Base-by-base conservation (phyloP, 2,329 filamentous ascomycete species). In the Orbilia brochopaga region DNA sequence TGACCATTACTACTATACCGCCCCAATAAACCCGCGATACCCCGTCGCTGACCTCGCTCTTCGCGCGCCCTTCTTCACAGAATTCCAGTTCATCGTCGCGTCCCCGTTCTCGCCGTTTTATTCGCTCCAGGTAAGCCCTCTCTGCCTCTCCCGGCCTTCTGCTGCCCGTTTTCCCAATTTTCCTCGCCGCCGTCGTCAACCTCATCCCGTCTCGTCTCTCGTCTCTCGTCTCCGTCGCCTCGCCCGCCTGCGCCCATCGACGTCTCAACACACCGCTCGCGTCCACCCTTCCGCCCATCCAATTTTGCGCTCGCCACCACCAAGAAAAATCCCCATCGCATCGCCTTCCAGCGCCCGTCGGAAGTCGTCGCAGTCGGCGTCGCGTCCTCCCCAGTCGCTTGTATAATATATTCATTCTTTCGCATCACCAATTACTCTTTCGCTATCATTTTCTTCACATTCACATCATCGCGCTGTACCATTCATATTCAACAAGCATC, bases 61-160 rank as follows among this genome's bases (percentile, higher is more conserved):
- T n/a, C n/a, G n/a, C n/a, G n/a, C 37, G 19, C 24, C 17, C 23
- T 50, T 19, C 35, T 17, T 56, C 48, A 11, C 37, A 60, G 46
- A 66, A 51, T 21, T 35, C 27, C 23, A 23, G 35, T 37, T 37
- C 37, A 59, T 44, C 55, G 17, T 51, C 57, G 54, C 51, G 11
- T 55, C 37, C 21, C 23, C 15, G 24, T 23, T 53, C 54, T 58
- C 30, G 58, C 58, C 52, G 58, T 70, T 59, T 64, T 64, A 54
- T 64, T 60, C 59, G n/a, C 5, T 8, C 54, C 58, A 70, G 66
- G 66, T 70, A 70, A 64, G 66, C 53, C 51, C 59, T 15, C 54
- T 35, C n/a, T 10, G 50, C 52, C 3, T 17, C 32, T 59, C 54
- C 66, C 53, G 63, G 63, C 54, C 60, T 54, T 58, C 60, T 62